Evolutionary conservation across 768 basidiomycete species (phyloP).

Genomic region (Lactifluus piperatus): DNA sequence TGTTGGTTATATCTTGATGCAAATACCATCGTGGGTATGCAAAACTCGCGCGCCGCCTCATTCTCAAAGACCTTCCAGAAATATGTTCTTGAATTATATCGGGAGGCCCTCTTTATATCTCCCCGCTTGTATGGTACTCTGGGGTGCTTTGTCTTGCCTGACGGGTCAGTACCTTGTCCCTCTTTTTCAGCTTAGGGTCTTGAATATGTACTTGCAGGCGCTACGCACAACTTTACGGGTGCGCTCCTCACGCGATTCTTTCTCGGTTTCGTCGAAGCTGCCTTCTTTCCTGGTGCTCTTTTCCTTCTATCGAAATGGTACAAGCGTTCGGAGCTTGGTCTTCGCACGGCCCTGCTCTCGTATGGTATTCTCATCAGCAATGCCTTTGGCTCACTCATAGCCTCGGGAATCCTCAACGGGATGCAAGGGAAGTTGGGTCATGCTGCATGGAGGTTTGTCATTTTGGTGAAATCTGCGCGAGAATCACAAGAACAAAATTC

Average conservation of each 20-base stretch:
- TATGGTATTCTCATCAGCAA: conserved; percentile 73
- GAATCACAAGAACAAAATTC: background rate
- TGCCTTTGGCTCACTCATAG: conserved; percentile 73
- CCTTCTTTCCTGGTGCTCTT: conserved; percentile 63
- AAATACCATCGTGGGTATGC: conserved; percentile 57
- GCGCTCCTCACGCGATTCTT: conserved; percentile 64
- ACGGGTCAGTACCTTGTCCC: conserved; percentile 28
- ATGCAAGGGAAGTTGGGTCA: conserved; percentile 65
- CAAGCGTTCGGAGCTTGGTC: conserved; percentile 58
- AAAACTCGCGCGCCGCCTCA: background rate
- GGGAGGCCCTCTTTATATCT: conserved; percentile 64
- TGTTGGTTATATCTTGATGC: conserved; percentile 71
- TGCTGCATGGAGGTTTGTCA: conserved; percentile 60
- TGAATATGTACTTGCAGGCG: conserved; percentile 8
- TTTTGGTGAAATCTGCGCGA: conserved; percentile 5
- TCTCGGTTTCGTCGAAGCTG: conserved; percentile 52
- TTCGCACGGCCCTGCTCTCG: conserved; percentile 56
- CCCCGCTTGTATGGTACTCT: conserved; percentile 56
- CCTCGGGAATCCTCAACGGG: conserved; percentile 60
- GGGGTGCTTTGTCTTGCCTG: conserved; percentile 46
- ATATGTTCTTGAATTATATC: conserved; percentile 60
- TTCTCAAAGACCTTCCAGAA: conserved; percentile 32
- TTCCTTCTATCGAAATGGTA: conserved; percentile 67
- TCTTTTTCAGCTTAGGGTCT: background rate
- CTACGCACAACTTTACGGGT: conserved; percentile 38